Conservation (phyloP, 805 yeast genomes). For the Priceomyces castillae region DNA sequence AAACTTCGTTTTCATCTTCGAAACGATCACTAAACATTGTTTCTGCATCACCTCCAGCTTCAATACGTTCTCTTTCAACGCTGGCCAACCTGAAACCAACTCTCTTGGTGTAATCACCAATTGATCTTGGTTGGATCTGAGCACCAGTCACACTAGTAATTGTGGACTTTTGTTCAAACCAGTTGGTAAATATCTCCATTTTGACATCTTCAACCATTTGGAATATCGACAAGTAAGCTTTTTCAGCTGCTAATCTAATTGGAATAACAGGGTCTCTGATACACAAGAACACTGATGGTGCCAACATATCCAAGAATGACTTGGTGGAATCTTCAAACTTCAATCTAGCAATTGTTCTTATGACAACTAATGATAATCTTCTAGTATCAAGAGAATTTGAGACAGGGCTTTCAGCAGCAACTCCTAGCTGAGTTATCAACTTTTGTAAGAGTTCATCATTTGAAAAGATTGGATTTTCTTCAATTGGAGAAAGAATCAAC, state of each 20-base stretch:
- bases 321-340: conserved; percentile 49
- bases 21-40: conserved; percentile 78
- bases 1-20: conserved; percentile 84
- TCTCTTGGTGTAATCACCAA: conserved; percentile 85
- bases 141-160: conserved; percentile 44
- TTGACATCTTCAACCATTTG: conserved; percentile 66
- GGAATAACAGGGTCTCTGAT: conserved; percentile 89
- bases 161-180: conserved; percentile 52
- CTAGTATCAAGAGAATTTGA: conserved; percentile 73
- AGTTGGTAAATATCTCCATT: conserved; percentile 51
- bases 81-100: conserved; percentile 84
- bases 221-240: conserved; percentile 74
- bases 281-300: conserved; percentile 74
- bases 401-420: conserved; percentile 48
- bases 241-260: conserved; percentile 90
- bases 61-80: conserved; percentile 83
- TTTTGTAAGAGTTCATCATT: conserved; percentile 38
- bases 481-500: conserved; percentile 47
- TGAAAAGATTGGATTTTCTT: conserved; percentile 31
- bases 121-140: conserved; percentile 60
- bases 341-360: conserved; percentile 70
- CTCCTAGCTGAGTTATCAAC: conserved; percentile 53
- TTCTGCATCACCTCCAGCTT: conserved; percentile 87
- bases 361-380: conserved; percentile 70
- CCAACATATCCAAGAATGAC: conserved; percentile 55